Base-by-base conservation (phyloP, 768 basidiomycete species). In the Boletus pseudopeckii region DNA sequence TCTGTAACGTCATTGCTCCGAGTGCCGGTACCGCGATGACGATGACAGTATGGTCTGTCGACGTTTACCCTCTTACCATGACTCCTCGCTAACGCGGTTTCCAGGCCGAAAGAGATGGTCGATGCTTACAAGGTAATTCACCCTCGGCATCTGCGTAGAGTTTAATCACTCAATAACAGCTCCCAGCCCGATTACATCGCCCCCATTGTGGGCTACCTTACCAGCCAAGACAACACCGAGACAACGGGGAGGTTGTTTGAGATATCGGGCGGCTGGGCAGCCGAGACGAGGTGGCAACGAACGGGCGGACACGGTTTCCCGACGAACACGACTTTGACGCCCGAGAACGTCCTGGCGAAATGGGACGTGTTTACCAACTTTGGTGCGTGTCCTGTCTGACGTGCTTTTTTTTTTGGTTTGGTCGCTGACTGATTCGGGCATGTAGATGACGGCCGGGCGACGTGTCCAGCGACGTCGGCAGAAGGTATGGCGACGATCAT, bases 1-100 rank as follows among this genome's bases (percentile, higher is more conserved):
- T 93, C 45, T 90, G 84, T 58, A 99, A 99, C 68, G 79, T 80
- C 47, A 86, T 98, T 55, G 91, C 90, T 30, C 92, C 93, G 1
- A 84, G 84, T 36, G 93, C 92, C 28, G 92, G 92, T 10, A 95
- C 92, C 18, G 90, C 91, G 17, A 94, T 95, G 92, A 94, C 90
- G 10, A 81, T 81, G 65, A 92, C 91, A 1, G 70, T 92, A 62
- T 93, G 87, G 86, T 63, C 10, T 2, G 66, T 58, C 2, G 8
- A 52, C 81, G 64, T 48, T 53, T 24, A 34, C 20, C 2, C 10
- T 24, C 18, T 36, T 4, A 22, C 30, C n/a, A 9, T 2, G 0
- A 20, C 22, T 24, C 17, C 4, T 32, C 26, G 1, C 18, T 54
- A 36, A 56, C 32, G 30, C 39, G 40, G 13, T 14, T 28, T 54